Base-by-base conservation (phyloP, 768 basidiomycete genomes). In the Sporobolomyces pararoseus region DNA sequence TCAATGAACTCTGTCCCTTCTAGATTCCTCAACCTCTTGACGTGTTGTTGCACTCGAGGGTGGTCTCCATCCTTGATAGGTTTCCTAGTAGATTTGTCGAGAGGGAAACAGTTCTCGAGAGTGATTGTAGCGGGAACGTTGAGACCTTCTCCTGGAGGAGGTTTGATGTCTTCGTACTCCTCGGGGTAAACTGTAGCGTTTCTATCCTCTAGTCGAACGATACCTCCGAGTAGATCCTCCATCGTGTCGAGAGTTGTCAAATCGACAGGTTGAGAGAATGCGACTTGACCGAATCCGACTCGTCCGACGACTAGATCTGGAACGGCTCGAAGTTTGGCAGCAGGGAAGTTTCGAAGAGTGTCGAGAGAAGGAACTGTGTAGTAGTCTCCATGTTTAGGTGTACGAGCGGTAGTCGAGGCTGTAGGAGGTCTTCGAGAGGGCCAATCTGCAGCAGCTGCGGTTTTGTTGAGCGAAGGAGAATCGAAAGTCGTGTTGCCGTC, bases 111-210 rank as follows among this genome's bases (percentile, higher is more conserved):
- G 62, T 86, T 83, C 73, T 89, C 81, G 51, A 99, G 81, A 53
- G 84, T 83, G 73, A 99, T 85, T 66, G 83, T 83, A 27, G 94
- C 91, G 35, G 84, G 86, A 29, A 94, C 92, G 77, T 98, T 98
- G 64, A 99, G 82, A 44, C 96, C 96, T 27, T 86, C 83, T 21
- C 93, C 91, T 27, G 86, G 84, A 14, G 86, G 83, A 0, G 91
- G 91, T 80, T 94, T 94, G 76, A 89, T 87, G 53, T 84, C 85
- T n/a, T 89, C 87, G 60, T 89, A 87, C 66, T 86, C 86, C 70
- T 95, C 93, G 1, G 92, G 91, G 79, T 99, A 98, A 44, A 98
- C 93, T 55, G 86, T 88, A 77, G 91, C 90, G 78, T 94, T 91
- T 82, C 89, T 90, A 78, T 91, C 88, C 68, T 90, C 88, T 78